These are phyloP conservation scores for Setaria viridis DNA, from an alignment of 202 grass and related monocot genomes.

Conservation along the genomic window DNA sequence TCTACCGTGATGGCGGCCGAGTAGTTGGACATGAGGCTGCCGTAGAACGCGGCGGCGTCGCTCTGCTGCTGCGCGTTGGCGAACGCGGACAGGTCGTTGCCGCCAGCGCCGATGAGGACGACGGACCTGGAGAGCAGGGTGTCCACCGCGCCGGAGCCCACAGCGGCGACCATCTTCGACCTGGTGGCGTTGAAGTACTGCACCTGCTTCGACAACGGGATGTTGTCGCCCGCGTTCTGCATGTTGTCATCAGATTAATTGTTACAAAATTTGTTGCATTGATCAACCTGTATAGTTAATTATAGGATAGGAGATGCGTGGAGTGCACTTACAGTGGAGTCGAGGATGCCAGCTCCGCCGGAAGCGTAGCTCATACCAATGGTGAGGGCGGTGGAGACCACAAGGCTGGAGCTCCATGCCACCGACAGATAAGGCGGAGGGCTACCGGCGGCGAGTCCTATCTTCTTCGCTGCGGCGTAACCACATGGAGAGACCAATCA, in stretches of 20 bases:
- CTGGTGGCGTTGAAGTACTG: constrained; percentile 29
- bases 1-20: neutral
- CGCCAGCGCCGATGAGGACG: constrained; percentile 46
- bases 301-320: neutral
- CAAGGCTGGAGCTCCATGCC: neutral
- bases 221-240: constrained; percentile 8
- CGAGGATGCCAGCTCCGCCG: constrained; percentile 17
- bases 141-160: neutral
- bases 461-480: neutral
- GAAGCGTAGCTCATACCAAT: neutral
- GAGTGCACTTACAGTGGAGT: neutral
- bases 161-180: neutral
- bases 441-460: neutral
- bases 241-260: too few species aligned
- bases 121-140: constrained; percentile 27
- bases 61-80: neutral
- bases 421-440: constrained; percentile 7
- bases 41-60: neutral
- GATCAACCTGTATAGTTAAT: too few species aligned
- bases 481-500: neutral
- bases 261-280: too few species aligned
- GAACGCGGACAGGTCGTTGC: constrained; percentile 50
- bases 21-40: constrained; percentile 36
- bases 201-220: constrained; percentile 48
- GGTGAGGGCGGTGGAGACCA: neutral